Evolutionary conservation across 192 early-diverging fungal species (phyloP).

Genomic region (Coemansia sp.): DNA sequence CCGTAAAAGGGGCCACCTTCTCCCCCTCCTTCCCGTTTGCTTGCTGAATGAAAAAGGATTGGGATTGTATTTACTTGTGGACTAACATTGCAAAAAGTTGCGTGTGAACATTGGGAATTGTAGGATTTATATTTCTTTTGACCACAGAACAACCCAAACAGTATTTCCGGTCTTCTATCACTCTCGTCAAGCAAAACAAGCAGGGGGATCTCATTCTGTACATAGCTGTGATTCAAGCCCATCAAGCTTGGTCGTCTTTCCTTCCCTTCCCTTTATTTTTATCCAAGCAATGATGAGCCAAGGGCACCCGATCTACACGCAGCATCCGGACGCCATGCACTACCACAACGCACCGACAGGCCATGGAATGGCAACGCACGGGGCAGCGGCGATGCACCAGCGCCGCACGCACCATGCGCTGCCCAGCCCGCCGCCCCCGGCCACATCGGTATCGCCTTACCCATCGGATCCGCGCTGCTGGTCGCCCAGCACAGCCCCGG

Average conservation of each 20-base stretch:
- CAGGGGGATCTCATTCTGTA: background rate
- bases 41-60: background rate
- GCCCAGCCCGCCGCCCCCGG: background rate
- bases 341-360: background rate
- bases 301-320: conserved; percentile 6
- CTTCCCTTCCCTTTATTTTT: background rate
- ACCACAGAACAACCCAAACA: background rate
- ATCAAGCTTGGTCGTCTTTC: background rate
- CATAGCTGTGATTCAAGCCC: background rate
- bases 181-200: background rate
- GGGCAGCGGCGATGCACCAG: background rate
- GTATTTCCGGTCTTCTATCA: background rate
- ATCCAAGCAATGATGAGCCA: conserved; percentile 5
- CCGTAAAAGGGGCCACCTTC: background rate
- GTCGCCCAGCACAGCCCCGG: background rate
- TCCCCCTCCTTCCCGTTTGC: background rate
- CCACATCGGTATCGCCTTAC: background rate
- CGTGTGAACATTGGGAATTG: background rate
- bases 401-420: background rate
- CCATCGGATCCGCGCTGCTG: background rate
- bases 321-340: background rate
- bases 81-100: too few relatives aligned
- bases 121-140: background rate
- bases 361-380: background rate
- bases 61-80: background rate